These are phyloP conservation scores for Talaromyces funiculosus DNA, from an alignment of 2,329 filamentous ascomycete genomes.

Conservation along the genomic window DNA sequence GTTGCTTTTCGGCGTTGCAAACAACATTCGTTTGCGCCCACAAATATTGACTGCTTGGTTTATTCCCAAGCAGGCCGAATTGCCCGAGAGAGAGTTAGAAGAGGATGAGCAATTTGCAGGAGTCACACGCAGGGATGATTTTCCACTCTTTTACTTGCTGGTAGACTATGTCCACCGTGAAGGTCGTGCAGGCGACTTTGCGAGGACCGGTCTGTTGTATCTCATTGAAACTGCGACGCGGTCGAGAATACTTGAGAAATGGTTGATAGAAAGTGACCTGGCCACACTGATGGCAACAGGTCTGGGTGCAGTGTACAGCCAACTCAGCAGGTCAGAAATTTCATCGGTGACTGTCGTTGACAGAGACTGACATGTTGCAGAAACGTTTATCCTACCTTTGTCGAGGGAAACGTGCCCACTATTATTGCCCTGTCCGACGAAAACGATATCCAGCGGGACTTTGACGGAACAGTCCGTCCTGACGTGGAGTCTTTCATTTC, in stretches of 20 bases:
- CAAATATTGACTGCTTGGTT: conserved; percentile 90
- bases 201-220: conserved; percentile 86
- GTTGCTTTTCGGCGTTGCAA: conserved; percentile 89
- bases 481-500: conserved; percentile 91
- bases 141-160: conserved; percentile 89
- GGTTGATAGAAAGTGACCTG: conserved; percentile 95
- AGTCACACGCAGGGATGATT: conserved; percentile 82
- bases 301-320: conserved; percentile 70
- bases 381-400: conserved; percentile 75
- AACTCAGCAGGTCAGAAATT: conserved; percentile 52
- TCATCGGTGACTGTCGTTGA: background rate
- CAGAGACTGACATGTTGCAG: conserved; percentile 33
- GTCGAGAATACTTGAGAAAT: conserved; percentile 78
- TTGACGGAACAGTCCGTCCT: conserved; percentile 73
- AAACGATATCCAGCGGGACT: conserved; percentile 64
- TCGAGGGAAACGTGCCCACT: conserved; percentile 65
- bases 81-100: conserved; percentile 35
- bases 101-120: conserved; percentile 70
- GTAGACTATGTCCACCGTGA: conserved; percentile 97
- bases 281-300: conserved; percentile 97
- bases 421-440: conserved; percentile 89
- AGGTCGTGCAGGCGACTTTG: conserved; percentile 91
- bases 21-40: conserved; percentile 88
- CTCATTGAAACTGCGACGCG: conserved; percentile 89
- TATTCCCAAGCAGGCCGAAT: conserved; percentile 49